Evolutionary conservation across 768 basidiomycete genomes (phyloP).

Genomic region (Mycena polygramma): DNA sequence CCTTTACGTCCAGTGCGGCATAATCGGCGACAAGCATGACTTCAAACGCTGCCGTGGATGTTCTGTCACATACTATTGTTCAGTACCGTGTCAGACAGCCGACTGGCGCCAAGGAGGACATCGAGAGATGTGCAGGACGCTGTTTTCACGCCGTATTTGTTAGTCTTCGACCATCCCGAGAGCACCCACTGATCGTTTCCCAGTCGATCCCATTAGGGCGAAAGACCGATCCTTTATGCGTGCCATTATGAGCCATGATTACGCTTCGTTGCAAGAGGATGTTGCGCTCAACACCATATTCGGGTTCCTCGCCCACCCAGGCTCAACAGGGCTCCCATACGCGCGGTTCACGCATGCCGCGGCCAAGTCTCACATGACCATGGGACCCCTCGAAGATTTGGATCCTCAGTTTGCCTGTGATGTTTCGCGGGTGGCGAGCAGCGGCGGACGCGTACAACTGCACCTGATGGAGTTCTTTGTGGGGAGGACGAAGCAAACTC

Average conservation of each 20-base stretch:
- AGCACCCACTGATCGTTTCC: neutral
- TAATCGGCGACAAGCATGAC: neutral
- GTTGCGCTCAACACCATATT: neutral
- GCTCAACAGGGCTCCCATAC: neutral
- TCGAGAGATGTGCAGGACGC: neutral
- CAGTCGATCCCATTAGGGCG: neutral
- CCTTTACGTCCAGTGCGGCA: neutral
- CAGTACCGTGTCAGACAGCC: neutral
- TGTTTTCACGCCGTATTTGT: neutral
- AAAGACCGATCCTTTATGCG: constrained; percentile 3
- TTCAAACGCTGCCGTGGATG: constrained; percentile 4
- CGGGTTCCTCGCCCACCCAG: neutral
- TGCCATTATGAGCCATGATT: neutral
- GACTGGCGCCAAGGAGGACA: neutral
- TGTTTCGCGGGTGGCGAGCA: no score
- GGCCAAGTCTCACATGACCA: neutral
- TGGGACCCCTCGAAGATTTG: no score
- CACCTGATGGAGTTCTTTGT: no score
- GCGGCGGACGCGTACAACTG: no score
- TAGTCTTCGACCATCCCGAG: neutral
- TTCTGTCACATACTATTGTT: neutral
- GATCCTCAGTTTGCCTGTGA: no score
- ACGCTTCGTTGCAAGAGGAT: neutral
- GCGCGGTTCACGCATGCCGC: neutral
- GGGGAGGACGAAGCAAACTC: no score